These are phyloP conservation scores for Barnettozyma botsteinii DNA, from an alignment of 805 yeast species.

Conservation along the genomic window DNA sequence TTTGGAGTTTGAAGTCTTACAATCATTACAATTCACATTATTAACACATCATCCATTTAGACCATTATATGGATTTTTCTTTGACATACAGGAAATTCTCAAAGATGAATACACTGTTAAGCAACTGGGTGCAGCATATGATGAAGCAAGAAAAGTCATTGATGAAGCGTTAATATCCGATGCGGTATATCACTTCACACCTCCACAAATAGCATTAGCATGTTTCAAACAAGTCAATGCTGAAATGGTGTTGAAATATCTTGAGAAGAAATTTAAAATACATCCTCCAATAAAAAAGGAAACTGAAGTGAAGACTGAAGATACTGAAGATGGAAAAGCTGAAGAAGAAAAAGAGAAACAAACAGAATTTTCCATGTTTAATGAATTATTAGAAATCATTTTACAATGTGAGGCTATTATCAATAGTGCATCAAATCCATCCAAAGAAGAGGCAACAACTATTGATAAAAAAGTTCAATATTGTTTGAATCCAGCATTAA, in stretches of 20 bases:
- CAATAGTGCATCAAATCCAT: constrained; percentile 37
- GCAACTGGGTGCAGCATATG: constrained; percentile 64
- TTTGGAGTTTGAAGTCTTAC: constrained; percentile 73
- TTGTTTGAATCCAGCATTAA: constrained; percentile 51
- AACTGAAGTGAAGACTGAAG: constrained; percentile 11
- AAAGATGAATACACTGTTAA: constrained; percentile 40
- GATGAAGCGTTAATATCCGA: constrained; percentile 72
- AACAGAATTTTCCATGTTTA: constrained; percentile 21
- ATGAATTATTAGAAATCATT: constrained; percentile 41
- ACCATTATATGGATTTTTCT: constrained; percentile 90
- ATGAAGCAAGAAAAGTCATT: constrained; percentile 58
- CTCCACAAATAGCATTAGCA: constrained; percentile 93
- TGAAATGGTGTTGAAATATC: constrained; percentile 57
- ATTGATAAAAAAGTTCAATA: constrained; percentile 62
- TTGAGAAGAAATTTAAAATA: constrained; percentile 50
- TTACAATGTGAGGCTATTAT: constrained; percentile 43
- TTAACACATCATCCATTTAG: constrained; percentile 83
- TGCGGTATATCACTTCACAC: constrained; percentile 72
- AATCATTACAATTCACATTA: constrained; percentile 70
- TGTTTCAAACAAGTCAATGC: constrained; percentile 67
- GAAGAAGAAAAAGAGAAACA: constrained; percentile 8
- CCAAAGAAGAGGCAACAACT: constrained; percentile 54
- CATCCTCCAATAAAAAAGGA: constrained; percentile 1
- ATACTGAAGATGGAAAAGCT: constrained; percentile 13
- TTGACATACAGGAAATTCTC: constrained; percentile 71